phyloP scores from a whole-genome alignment of 129 eudicot species.

The Lactuca sativa region DNA sequence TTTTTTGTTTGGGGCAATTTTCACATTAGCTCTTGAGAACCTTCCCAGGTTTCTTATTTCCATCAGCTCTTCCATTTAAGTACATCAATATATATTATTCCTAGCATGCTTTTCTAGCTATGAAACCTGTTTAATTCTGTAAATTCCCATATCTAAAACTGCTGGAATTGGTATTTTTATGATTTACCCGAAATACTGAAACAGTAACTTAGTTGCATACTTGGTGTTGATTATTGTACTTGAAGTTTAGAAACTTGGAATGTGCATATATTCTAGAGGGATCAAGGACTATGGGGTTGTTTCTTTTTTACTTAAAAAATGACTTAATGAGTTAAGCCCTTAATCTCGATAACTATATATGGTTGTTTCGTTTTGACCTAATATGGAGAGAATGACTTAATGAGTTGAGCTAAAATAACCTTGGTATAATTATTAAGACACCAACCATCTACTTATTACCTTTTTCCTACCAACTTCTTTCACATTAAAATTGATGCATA shows the following conservation, averaged over 20 bases:
- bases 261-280: not conserved
- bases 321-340: too few species aligned
- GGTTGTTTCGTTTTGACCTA: not conserved
- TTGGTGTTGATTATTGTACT: too few species aligned
- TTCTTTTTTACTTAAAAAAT: too few species aligned
- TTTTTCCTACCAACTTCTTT: too few species aligned
- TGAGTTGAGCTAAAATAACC: not conserved
- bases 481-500: too few species aligned
- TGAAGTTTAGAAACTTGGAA: not conserved
- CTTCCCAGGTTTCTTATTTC: slow-evolving; percentile 57
- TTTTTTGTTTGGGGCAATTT: slow-evolving; percentile 58
- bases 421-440: not conserved
- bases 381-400: not conserved
- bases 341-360: too few species aligned
- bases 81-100: slow-evolving; percentile 16
- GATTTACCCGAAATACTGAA: slow-evolving; percentile 1
- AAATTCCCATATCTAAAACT: slow-evolving; percentile 13
- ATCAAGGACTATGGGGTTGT: not conserved
- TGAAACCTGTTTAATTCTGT: slow-evolving; percentile 11
- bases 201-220: not conserved
- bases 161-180: not conserved
- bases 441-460: not conserved
- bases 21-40: slow-evolving; percentile 72
- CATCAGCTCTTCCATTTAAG: slow-evolving; percentile 49
- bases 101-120: slow-evolving; percentile 5